phyloP scores from a whole-genome alignment of 768 basidiomycete genomes.

The Filobasidium wieringae region DNA sequence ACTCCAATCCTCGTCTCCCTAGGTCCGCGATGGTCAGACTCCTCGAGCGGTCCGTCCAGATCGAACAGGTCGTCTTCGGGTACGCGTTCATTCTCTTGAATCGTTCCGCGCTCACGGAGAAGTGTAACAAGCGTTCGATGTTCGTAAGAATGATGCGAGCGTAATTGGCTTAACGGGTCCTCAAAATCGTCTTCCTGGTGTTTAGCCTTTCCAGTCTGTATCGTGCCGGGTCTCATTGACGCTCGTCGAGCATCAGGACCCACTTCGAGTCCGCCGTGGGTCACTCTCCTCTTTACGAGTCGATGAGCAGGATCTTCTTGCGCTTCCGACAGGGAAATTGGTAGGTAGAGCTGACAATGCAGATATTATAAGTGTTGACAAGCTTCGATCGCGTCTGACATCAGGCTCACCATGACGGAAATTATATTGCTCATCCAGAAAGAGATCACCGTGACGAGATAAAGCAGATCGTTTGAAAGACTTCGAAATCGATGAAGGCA shows the following conservation, averaged over 20 bases:
- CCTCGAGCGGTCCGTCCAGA: background rate
- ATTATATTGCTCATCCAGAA: slow-evolving; percentile 5
- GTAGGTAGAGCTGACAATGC: slow-evolving; percentile 3
- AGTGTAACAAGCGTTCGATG: slow-evolving; percentile 9
- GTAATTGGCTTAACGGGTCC: background rate
- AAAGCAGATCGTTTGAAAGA: background rate
- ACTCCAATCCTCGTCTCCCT: background rate
- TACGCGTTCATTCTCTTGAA: background rate
- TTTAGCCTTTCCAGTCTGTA: background rate
- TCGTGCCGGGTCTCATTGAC: background rate
- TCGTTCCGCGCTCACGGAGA: slow-evolving; percentile 1
- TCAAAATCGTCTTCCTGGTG: background rate
- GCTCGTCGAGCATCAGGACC: background rate
- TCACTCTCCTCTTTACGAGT: background rate
- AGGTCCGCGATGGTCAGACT: background rate
- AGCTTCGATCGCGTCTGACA: too few species aligned
- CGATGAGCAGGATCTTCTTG: background rate
- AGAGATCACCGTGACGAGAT: background rate
- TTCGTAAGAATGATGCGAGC: slow-evolving; percentile 2
- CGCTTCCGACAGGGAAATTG: background rate
- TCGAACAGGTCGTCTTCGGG: slow-evolving; percentile 8
- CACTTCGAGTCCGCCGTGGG: background rate
- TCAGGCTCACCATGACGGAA: slow-evolving; percentile 9
- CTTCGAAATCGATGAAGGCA: too few species aligned
- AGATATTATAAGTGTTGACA: too few species aligned